Conservation (phyloP, 495 filamentous ascomycete species). For the Neurospora intermedia region DNA sequence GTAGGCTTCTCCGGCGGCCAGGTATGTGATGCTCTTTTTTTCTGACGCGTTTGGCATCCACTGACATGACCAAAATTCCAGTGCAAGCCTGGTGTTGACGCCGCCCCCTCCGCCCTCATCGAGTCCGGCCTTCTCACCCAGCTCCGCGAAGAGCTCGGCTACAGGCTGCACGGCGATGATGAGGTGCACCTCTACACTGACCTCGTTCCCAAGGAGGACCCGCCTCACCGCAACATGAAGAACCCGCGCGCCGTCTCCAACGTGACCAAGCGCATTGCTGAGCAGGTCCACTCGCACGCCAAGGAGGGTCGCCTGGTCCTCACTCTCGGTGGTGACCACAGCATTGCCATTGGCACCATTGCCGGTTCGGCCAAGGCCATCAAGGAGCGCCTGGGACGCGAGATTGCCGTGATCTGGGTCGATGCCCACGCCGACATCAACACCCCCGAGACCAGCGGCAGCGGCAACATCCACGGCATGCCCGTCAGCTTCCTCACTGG, state of each 20-base stretch:
- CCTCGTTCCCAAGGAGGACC: slow-evolving; percentile 61
- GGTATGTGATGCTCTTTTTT: slow-evolving; percentile 37
- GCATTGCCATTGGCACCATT: slow-evolving; percentile 89
- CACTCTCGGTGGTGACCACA: slow-evolving; percentile 93
- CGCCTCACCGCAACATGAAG: slow-evolving; percentile 83
- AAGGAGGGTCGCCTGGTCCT: slow-evolving; percentile 77
- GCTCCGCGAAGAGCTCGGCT: slow-evolving; percentile 74
- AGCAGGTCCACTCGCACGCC: slow-evolving; percentile 82
- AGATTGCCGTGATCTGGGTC: slow-evolving; percentile 95
- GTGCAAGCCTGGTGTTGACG: slow-evolving; percentile 89
- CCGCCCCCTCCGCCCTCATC: slow-evolving; percentile 84
- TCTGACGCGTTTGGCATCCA: neutral
- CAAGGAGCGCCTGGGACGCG: slow-evolving; percentile 65
- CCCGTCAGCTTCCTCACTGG: slow-evolving; percentile 88
- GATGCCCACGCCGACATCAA: slow-evolving; percentile 99
- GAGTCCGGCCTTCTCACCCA: slow-evolving; percentile 78
- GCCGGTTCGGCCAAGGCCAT: slow-evolving; percentile 76
- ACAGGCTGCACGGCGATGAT: slow-evolving; percentile 76
- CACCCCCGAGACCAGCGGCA: slow-evolving; percentile 76
- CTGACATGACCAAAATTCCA: slow-evolving; percentile 26
- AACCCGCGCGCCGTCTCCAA: slow-evolving; percentile 79
- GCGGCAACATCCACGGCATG: slow-evolving; percentile 98
- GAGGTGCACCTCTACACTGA: slow-evolving; percentile 74
- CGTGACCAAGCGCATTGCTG: slow-evolving; percentile 69
- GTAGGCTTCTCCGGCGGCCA: slow-evolving; percentile 97